Evolutionary conservation across 202 grass and related monocot species (phyloP).

Genomic region (Dendrocalamus latiflorus): DNA sequence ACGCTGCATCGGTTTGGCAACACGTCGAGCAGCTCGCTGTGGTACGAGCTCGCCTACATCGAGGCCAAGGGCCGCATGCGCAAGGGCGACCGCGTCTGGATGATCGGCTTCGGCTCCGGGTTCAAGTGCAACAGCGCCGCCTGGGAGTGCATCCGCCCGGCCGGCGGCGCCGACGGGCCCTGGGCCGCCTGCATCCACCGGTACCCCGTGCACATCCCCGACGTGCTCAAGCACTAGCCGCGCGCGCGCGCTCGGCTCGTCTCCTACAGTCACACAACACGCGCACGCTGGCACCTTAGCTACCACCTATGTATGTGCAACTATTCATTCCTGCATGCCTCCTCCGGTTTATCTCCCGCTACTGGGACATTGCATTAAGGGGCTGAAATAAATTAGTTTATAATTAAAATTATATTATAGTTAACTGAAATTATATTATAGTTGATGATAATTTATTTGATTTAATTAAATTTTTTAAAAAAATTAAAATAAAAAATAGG

Average conservation of each 20-base stretch:
- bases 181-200: conserved; percentile 66
- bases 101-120: conserved; percentile 57
- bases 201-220: conserved; percentile 74
- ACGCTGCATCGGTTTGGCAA: conserved; percentile 77
- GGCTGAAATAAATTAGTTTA: too few relatives aligned
- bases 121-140: conserved; percentile 88
- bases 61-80: conserved; percentile 72
- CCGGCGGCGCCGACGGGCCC: conserved; percentile 52
- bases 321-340: background rate
- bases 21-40: conserved; percentile 86
- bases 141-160: conserved; percentile 65
- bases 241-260: background rate
- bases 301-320: background rate
- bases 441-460: too few relatives aligned
- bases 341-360: background rate
- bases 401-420: too few relatives aligned
- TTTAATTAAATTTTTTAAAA: too few relatives aligned
- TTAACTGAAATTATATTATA: too few relatives aligned
- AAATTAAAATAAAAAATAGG: too few relatives aligned
- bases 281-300: background rate
- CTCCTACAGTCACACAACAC: background rate
- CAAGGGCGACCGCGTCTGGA: conserved; percentile 45
- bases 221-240: conserved; percentile 58
- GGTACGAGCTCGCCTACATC: conserved; percentile 84
- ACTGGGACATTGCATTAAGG: background rate